Evolutionary conservation across 352 stramenopile genomes (phyloP).

Genomic region (Elongisporangium anandrum): DNA sequence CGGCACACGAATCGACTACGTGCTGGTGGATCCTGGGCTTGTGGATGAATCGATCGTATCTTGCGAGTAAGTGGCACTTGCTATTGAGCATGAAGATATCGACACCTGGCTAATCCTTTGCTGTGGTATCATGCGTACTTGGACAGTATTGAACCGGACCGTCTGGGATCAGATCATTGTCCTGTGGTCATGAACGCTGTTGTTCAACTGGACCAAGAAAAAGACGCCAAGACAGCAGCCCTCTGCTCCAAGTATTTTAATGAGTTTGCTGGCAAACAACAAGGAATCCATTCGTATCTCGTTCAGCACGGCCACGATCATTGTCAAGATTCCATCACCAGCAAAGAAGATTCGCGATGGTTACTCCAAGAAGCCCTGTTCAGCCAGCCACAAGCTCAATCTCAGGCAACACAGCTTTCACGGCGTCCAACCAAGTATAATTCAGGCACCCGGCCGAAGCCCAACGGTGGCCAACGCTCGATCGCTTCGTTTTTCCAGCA

Average conservation of each 20-base stretch:
- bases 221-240: constrained; percentile 22
- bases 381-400: background rate
- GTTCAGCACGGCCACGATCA: constrained; percentile 1
- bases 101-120: background rate
- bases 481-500: background rate
- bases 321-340: background rate
- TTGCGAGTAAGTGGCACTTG: constrained; percentile 45
- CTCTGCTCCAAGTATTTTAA: constrained; percentile 66
- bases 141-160: constrained; percentile 44
- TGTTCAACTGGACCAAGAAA: constrained; percentile 23
- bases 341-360: constrained; percentile 1
- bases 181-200: constrained; percentile 49
- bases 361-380: background rate
- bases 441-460: background rate
- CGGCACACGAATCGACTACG: constrained; percentile 89
- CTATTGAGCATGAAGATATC: background rate
- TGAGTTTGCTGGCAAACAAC: constrained; percentile 77
- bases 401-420: background rate
- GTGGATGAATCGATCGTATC: constrained; percentile 32
- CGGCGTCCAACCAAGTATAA: background rate
- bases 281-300: constrained; percentile 53
- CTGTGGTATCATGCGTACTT: constrained; percentile 1
- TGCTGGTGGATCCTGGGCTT: constrained; percentile 64
- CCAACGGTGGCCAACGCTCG: background rate
- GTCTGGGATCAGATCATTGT: constrained; percentile 75